phyloP scores from a whole-genome alignment of 78 protist genomes.

The Dictyostelium firmibasis region DNA sequence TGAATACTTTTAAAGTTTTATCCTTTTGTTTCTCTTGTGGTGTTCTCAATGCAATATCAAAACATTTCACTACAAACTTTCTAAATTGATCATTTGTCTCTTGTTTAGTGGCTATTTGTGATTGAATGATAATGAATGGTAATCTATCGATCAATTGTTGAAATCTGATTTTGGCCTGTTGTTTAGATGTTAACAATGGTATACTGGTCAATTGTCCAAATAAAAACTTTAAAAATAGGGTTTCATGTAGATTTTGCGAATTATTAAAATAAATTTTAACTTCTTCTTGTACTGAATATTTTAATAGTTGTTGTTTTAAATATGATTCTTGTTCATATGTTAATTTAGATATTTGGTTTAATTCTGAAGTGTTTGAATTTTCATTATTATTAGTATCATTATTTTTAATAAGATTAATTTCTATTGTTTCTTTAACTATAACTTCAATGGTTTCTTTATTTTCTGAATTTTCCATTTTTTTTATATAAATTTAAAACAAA shows the following conservation, averaged over 20 bases:
- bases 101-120: slow-evolving; percentile 41
- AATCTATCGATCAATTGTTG: slow-evolving; percentile 52
- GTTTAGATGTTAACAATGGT: slow-evolving; percentile 34
- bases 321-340: slow-evolving; percentile 66
- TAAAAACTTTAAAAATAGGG: slow-evolving; percentile 54
- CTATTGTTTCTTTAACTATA: neutral
- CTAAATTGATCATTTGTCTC: slow-evolving; percentile 60
- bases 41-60: slow-evolving; percentile 62
- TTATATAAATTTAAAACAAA: too few species aligned
- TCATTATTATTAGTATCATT: neutral
- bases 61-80: slow-evolving; percentile 73
- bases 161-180: slow-evolving; percentile 15
- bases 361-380: neutral
- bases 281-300: slow-evolving; percentile 54
- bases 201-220: slow-evolving; percentile 49
- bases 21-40: slow-evolving; percentile 39
- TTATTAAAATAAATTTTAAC: slow-evolving; percentile 19
- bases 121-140: slow-evolving; percentile 52
- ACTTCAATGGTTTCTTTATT: neutral
- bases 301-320: slow-evolving; percentile 71
- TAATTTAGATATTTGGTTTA: slow-evolving; percentile 1
- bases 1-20: slow-evolving; percentile 57
- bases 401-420: neutral
- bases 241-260: slow-evolving; percentile 4
- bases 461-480: neutral